Evolutionary conservation across 179 eudicot genomes (phyloP).

Genomic region (Beta lomatogona): DNA sequence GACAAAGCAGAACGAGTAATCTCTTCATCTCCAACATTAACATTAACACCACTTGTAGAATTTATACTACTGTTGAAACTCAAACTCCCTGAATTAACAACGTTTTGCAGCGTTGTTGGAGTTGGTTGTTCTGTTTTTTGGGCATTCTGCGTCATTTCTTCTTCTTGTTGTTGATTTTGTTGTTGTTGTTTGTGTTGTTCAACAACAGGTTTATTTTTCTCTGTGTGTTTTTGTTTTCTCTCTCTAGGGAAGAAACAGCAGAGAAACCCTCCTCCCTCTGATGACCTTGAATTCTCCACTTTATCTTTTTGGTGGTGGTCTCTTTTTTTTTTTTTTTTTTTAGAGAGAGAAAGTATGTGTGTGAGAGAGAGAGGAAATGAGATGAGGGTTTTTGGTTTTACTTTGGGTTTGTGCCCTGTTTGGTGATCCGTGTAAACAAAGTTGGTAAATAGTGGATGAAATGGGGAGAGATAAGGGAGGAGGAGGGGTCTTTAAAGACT

Average conservation of each 20-base stretch:
- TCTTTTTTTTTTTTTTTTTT: not conserved
- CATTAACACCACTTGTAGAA: not conserved
- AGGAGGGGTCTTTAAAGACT: slow-evolving; percentile 8
- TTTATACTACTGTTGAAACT: slow-evolving; percentile 56
- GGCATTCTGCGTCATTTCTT: not conserved
- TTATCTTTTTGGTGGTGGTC: slow-evolving; percentile 12
- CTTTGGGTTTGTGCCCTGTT: slow-evolving; percentile 11
- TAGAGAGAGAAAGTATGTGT: not conserved
- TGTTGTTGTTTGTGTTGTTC: not conserved
- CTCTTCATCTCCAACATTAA: slow-evolving; percentile 53
- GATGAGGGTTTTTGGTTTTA: slow-evolving; percentile 2
- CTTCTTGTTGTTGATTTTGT: not conserved
- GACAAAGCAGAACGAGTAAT: slow-evolving; percentile 78
- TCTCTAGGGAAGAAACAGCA: slow-evolving; percentile 14
- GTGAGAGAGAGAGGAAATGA: not conserved
- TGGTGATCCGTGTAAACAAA: slow-evolving; percentile 24
- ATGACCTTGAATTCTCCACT: slow-evolving; percentile 29
- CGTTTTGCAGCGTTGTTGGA: not conserved
- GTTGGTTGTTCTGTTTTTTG: not conserved
- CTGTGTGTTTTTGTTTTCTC: slow-evolving; percentile 4
- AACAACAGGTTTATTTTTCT: slow-evolving; percentile 11
- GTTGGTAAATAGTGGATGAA: slow-evolving; percentile 10
- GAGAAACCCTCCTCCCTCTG: slow-evolving; percentile 16
- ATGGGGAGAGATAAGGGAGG: not conserved
- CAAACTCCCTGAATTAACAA: slow-evolving; percentile 49